Conservation (phyloP, 331 rosid genomes). For the Rosa hybrid region DNA sequence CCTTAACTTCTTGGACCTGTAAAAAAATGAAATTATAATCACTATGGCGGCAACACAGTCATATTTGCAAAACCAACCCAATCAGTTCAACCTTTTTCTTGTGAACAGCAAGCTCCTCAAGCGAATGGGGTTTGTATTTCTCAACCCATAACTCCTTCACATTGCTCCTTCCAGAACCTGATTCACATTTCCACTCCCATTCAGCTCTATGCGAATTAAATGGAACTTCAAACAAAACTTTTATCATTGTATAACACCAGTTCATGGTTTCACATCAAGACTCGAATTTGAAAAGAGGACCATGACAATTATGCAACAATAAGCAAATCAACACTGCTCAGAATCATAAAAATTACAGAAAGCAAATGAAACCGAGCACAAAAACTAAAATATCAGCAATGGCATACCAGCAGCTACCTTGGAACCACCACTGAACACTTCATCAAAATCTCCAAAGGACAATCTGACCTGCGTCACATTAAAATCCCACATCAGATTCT, state of each 20-base stretch:
- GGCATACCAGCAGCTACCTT: slow-evolving; percentile 86
- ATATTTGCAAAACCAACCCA: slow-evolving; percentile 25
- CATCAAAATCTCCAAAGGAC: slow-evolving; percentile 68
- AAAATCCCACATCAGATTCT: slow-evolving; percentile 14
- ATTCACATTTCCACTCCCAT: slow-evolving; percentile 27
- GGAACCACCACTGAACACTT: slow-evolving; percentile 67
- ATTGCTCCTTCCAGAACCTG: slow-evolving; percentile 48
- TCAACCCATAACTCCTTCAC: slow-evolving; percentile 73
- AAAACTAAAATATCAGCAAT: slow-evolving; percentile 19
- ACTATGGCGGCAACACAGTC: slow-evolving; percentile 9
- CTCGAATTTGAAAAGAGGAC: neutral
- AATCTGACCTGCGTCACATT: slow-evolving; percentile 55
- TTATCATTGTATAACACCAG: neutral
- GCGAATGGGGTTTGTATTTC: slow-evolving; percentile 67
- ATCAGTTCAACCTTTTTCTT: slow-evolving; percentile 68
- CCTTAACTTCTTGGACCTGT: slow-evolving; percentile 81
- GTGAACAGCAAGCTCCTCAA: slow-evolving; percentile 88
- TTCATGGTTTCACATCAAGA: neutral
- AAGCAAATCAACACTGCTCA: neutral
- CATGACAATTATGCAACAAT: neutral
- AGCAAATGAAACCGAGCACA: neutral
- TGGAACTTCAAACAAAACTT: neutral
- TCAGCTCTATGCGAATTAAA: slow-evolving; percentile 17
- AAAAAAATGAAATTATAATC: slow-evolving; percentile 4
- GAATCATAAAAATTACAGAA: neutral